phyloP scores from a whole-genome alignment of 352 stramenopile genomes.

The Globisporangium okanoganense region DNA sequence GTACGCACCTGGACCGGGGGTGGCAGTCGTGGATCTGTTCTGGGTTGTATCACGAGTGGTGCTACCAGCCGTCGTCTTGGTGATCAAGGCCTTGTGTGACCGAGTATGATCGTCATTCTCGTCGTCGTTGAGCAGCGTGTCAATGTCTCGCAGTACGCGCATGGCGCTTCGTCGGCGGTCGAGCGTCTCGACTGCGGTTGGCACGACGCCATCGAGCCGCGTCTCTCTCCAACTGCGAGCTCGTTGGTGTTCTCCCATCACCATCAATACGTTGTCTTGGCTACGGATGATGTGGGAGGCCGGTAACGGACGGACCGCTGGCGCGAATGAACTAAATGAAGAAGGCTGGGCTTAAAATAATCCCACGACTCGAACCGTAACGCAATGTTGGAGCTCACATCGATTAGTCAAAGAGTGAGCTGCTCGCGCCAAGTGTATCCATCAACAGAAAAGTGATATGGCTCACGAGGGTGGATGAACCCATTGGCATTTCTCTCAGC shows the following conservation, averaged over 20 bases:
- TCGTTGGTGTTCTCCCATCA: not conserved
- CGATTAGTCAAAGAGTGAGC: too few species aligned
- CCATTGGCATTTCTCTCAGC: too few species aligned
- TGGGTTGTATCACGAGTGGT: not conserved
- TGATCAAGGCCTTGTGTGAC: not conserved
- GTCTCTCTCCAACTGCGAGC: not conserved
- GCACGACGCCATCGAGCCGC: conserved; percentile 18
- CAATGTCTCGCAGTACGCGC: conserved; percentile 21
- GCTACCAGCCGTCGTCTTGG: not conserved
- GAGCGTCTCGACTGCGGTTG: conserved; percentile 19
- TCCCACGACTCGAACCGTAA: too few species aligned
- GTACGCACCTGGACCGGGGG: conserved; percentile 6
- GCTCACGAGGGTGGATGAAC: too few species aligned
- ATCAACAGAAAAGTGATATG: too few species aligned
- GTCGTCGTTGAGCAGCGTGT: conserved; percentile 13
- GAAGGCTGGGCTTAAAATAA: too few species aligned
- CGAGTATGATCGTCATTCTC: not conserved
- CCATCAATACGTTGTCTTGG: too few species aligned
- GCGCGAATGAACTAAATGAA: too few species aligned
- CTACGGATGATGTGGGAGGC: too few species aligned
- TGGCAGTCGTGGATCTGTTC: not conserved
- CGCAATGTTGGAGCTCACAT: too few species aligned
- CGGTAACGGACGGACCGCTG: too few species aligned
- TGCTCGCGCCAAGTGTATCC: too few species aligned
- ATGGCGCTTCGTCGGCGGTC: conserved; percentile 22